A percentile compares a stretch with the other conserved stretches of the same genome.
These are phyloP conservation scores for Rauvolfia tetraphylla DNA, from an alignment of 257 asterid species.

Conservation along the genomic window DNA sequence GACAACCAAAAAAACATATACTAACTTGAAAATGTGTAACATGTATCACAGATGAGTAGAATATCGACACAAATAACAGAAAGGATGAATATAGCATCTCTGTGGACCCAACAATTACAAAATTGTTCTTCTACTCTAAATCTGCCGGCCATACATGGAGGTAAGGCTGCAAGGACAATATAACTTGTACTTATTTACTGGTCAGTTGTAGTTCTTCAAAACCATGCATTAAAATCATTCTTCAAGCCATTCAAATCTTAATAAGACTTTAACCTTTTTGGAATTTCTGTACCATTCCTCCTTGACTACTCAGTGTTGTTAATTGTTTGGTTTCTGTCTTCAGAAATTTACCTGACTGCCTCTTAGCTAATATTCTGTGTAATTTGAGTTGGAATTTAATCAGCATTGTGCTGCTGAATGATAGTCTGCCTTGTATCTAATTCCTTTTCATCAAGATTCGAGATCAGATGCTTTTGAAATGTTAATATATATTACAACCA, in stretches of 20 bases:
- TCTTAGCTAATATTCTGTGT: not conserved
- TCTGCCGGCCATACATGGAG: not conserved
- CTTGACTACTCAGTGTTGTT: not conserved
- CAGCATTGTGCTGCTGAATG: not conserved
- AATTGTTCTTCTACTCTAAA: not conserved
- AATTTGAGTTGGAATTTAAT: not conserved
- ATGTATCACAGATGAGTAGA: too few species aligned
- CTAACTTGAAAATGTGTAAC: too few species aligned
- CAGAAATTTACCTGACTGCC: not conserved
- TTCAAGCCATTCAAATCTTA: not conserved
- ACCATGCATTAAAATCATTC: not conserved
- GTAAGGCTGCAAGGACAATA: not conserved
- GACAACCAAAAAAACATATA: too few species aligned
- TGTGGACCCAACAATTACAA: not conserved
- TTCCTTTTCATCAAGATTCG: not conserved
- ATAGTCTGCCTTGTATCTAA: not conserved
- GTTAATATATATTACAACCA: not conserved
- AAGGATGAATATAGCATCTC: too few species aligned
- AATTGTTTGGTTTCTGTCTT: not conserved
- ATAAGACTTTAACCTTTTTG: not conserved
- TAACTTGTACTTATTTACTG: not conserved
- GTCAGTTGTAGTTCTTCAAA: not conserved
- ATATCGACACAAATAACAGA: too few species aligned
- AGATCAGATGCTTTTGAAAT: not conserved
- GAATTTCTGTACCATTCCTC: too few species aligned